These are phyloP conservation scores for Puccinia horiana DNA, from an alignment of 1,284 basidiomycete species.

Conservation along the genomic window DNA sequence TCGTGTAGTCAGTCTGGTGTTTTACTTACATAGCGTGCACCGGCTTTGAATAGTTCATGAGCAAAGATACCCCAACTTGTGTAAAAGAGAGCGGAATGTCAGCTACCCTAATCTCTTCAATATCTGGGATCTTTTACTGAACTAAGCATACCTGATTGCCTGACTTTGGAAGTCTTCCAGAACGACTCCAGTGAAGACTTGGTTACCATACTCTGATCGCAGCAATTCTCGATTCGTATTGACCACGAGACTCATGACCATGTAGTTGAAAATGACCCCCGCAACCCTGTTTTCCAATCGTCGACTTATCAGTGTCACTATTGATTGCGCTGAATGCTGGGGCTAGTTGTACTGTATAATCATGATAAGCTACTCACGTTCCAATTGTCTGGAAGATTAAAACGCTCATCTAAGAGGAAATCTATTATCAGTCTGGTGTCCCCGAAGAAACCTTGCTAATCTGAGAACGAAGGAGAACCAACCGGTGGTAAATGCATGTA, in stretches of 20 bases:
- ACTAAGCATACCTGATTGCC: slow-evolving; percentile 24
- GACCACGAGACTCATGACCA: slow-evolving; percentile 47
- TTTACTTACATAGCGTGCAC: slow-evolving; percentile 40
- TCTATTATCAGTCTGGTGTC: background rate
- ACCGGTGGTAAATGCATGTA: slow-evolving; percentile 44
- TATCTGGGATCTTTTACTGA: background rate
- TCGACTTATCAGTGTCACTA: background rate
- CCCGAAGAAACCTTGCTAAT: background rate
- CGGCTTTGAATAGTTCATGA: slow-evolving; percentile 35
- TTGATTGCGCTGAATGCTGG: background rate
- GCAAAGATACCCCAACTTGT: slow-evolving; percentile 47
- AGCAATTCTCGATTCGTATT: slow-evolving; percentile 46
- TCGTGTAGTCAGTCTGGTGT: background rate
- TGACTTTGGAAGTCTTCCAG: slow-evolving; percentile 47
- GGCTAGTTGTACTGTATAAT: too few species aligned
- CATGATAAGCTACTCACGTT: slow-evolving; percentile 30
- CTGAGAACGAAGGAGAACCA: background rate
- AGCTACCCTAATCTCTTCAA: background rate
- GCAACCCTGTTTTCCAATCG: slow-evolving; percentile 1
- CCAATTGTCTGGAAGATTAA: slow-evolving; percentile 30
- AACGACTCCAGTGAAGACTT: slow-evolving; percentile 43
- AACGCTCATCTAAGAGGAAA: slow-evolving; percentile 31
- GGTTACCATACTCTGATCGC: slow-evolving; percentile 27
- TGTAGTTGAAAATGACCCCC: slow-evolving; percentile 46
- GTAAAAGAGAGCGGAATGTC: background rate